phyloP scores from a whole-genome alignment of 352 stramenopile genomes.

The Proteromonas lacertae region DNA sequence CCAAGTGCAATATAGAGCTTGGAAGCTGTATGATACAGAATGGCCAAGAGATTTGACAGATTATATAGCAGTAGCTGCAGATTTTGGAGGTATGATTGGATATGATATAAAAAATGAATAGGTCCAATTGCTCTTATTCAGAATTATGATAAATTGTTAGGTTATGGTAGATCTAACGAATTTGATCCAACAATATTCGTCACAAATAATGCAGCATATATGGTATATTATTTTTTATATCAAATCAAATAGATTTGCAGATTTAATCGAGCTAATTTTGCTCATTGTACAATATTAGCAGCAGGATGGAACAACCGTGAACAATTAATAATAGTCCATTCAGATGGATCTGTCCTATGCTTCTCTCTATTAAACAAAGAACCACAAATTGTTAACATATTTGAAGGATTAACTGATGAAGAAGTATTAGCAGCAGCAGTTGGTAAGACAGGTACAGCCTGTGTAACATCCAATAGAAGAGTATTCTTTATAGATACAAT shows the following conservation, averaged over 20 bases:
- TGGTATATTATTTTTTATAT: not conserved
- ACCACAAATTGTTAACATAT: not conserved
- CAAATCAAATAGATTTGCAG: not conserved
- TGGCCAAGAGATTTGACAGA: not conserved
- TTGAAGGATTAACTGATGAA: not conserved
- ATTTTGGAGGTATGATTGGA: conserved; percentile 1
- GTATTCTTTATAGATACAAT: not conserved
- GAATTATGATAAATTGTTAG: not conserved
- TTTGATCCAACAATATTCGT: not conserved
- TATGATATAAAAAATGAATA: not conserved
- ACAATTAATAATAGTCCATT: not conserved
- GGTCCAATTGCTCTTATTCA: not conserved
- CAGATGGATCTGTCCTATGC: not conserved
- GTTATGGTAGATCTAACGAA: not conserved
- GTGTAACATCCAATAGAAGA: not conserved
- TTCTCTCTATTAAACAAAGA: not conserved
- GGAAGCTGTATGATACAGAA: conserved; percentile 1
- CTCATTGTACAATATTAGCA: not conserved
- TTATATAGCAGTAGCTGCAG: not conserved
- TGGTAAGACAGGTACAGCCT: not conserved
- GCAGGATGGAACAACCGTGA: conserved; percentile 2
- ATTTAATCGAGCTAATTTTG: too few relatives aligned
- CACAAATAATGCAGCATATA: not conserved
- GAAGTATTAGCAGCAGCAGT: not conserved
- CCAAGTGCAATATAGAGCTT: conserved; percentile 1